Evolutionary conservation across 129 eudicot species (phyloP).

Genomic region (Daucus carota): DNA sequence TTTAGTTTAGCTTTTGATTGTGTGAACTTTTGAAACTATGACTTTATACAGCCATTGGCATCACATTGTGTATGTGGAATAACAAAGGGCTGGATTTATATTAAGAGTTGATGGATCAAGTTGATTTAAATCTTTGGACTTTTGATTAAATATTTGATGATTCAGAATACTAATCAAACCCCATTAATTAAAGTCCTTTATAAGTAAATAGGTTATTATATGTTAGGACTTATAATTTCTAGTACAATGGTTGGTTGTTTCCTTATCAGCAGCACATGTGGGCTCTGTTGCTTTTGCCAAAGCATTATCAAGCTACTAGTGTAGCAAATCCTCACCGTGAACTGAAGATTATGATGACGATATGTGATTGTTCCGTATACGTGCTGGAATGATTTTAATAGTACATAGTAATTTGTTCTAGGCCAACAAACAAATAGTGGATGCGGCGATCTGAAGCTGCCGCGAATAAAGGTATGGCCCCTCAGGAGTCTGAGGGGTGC

Average conservation of each 20-base stretch:
- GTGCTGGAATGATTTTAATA: background rate
- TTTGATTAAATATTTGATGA: background rate
- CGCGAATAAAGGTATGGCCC: background rate
- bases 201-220: background rate
- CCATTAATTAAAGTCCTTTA: background rate
- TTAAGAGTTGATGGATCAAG: background rate
- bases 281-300: slow-evolving; percentile 9
- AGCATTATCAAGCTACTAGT: background rate
- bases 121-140: background rate
- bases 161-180: background rate
- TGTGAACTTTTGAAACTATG: slow-evolving; percentile 6
- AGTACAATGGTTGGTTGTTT: background rate
- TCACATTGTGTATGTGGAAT: background rate
- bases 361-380: background rate
- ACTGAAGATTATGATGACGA: background rate
- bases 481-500: background rate
- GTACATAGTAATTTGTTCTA: background rate
- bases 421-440: slow-evolving; percentile 5
- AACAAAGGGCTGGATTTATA: background rate
- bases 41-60: background rate
- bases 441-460: slow-evolving; percentile 9
- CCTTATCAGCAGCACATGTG: slow-evolving; percentile 10
- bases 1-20: background rate
- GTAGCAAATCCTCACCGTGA: background rate
- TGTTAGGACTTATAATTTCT: background rate